phyloP scores from a whole-genome alignment of 2,329 filamentous ascomycete species.

The Penicillium vulpinum region DNA sequence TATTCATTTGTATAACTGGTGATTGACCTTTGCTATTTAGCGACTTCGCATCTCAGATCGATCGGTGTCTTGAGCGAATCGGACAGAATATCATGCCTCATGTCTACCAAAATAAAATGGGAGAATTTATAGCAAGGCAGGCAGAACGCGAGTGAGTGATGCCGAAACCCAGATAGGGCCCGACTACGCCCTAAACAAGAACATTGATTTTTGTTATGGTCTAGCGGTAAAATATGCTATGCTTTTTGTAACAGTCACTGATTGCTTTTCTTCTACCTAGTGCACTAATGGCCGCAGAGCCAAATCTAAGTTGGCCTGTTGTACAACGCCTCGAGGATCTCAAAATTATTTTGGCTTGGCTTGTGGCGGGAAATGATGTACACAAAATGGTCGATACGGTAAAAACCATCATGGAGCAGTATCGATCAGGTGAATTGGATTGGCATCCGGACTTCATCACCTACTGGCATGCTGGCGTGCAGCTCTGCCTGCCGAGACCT shows the following conservation, averaged over 20 bases:
- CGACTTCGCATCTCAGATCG: neutral
- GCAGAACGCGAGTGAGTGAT: neutral
- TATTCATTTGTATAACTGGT: neutral
- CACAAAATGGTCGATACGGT: neutral
- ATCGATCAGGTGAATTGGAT: neutral
- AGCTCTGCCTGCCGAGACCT: neutral
- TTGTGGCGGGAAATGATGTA: neutral
- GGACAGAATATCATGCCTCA: conserved; percentile 5
- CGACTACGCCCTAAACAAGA: too few relatives aligned
- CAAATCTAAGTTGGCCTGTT: neutral
- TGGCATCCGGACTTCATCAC: neutral
- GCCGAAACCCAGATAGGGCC: too few relatives aligned
- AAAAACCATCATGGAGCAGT: neutral
- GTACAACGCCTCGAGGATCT: neutral
- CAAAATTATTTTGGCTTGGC: too few relatives aligned
- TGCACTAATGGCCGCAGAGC: neutral
- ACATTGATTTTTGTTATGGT: too few relatives aligned
- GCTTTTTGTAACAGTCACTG: too few relatives aligned
- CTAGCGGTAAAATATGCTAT: too few relatives aligned
- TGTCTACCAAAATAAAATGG: neutral
- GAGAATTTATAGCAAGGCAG: neutral
- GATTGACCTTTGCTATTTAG: neutral
- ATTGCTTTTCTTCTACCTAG: neutral
- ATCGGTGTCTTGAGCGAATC: conserved; percentile 1
- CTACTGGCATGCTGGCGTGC: conserved; percentile 2